A percentile compares a stretch with the other conserved stretches of the same genome.
Conservation (phyloP, 495 filamentous ascomycete genomes). For the Cenococcum geophilum region DNA sequence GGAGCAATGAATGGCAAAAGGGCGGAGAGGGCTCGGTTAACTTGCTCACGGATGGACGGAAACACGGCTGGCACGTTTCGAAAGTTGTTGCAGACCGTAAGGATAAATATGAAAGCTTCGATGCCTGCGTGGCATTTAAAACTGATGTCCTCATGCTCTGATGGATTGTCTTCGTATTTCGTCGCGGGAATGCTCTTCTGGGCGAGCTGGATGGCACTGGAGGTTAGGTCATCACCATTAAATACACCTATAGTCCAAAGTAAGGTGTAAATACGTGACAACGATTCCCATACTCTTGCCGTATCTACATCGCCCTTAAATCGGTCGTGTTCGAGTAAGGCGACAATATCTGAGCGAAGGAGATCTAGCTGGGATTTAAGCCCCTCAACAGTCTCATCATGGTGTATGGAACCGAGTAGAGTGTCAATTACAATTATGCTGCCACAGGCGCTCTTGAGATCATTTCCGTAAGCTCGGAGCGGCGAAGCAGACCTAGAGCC, state of each 20-base stretch:
- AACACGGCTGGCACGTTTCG: conserved; percentile 1
- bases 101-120: conserved; percentile 16
- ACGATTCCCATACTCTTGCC: conserved; percentile 7
- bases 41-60: not conserved
- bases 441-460: conserved; percentile 1
- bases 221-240: not conserved
- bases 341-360: conserved; percentile 1
- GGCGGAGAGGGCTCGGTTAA: conserved; percentile 12
- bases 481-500: not conserved
- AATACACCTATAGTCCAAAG: conserved; percentile 17
- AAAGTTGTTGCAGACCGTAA: conserved; percentile 13
- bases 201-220: conserved; percentile 1
- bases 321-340: not conserved
- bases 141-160: conserved; percentile 7
- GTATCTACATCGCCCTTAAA: conserved; percentile 7
- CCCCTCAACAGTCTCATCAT: conserved; percentile 12
- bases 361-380: conserved; percentile 8
- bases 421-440: conserved; percentile 15
- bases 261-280: conserved; percentile 9
- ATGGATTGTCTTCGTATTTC: not conserved
- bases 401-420: conserved; percentile 8
- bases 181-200: not conserved
- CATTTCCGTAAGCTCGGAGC: not conserved
- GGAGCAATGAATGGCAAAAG: not conserved
- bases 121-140: conserved; percentile 2